Percentiles rank a stretch among this genome's conserved stretches.
These are phyloP conservation scores for Peronospora tabacina DNA, from an alignment of 352 stramenopile genomes.

Conservation along the genomic window DNA sequence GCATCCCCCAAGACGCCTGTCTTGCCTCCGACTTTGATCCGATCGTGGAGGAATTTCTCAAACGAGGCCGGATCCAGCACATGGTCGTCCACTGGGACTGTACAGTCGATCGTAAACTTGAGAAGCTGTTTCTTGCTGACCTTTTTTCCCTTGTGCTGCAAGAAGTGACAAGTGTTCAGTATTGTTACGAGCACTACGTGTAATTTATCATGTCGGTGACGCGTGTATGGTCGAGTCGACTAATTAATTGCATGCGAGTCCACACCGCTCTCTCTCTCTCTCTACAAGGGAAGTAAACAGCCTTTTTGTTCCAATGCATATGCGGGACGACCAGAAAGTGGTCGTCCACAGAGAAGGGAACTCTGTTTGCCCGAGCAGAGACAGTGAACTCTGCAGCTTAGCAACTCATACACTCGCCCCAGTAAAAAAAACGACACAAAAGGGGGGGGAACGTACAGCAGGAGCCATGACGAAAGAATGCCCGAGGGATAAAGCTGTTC, in stretches of 20 bases:
- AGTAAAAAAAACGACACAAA: not conserved
- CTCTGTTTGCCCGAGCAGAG: conserved; percentile 86
- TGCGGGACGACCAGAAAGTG: conserved; percentile 32
- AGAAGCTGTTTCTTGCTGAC: conserved; percentile 85
- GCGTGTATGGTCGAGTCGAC: not conserved
- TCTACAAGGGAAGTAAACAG: conserved; percentile 4
- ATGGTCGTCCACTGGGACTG: conserved; percentile 97
- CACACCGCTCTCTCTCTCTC: too few relatives aligned
- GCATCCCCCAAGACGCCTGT: conserved; percentile 92
- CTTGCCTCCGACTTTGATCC: conserved; percentile 99
- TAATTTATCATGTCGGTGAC: too few relatives aligned
- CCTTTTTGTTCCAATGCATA: conserved; percentile 30
- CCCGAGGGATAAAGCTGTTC: conserved; percentile 23
- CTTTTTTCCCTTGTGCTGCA: conserved; percentile 81
- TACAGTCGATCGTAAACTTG: conserved; percentile 93
- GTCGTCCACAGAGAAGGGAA: conserved; percentile 81
- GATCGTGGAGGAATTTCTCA: conserved; percentile 99
- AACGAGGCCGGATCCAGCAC: conserved; percentile 98
- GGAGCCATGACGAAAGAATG: conserved; percentile 37
- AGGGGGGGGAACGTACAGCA: conserved; percentile 31
- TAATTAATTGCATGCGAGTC: conserved; percentile 10
- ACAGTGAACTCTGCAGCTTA: conserved; percentile 80
- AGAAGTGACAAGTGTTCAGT: not conserved
- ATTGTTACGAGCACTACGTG: too few relatives aligned
- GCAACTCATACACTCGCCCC: conserved; percentile 55